phyloP scores from a whole-genome alignment of 2,329 filamentous ascomycete species.

The Aureobasidium mangrovei region DNA sequence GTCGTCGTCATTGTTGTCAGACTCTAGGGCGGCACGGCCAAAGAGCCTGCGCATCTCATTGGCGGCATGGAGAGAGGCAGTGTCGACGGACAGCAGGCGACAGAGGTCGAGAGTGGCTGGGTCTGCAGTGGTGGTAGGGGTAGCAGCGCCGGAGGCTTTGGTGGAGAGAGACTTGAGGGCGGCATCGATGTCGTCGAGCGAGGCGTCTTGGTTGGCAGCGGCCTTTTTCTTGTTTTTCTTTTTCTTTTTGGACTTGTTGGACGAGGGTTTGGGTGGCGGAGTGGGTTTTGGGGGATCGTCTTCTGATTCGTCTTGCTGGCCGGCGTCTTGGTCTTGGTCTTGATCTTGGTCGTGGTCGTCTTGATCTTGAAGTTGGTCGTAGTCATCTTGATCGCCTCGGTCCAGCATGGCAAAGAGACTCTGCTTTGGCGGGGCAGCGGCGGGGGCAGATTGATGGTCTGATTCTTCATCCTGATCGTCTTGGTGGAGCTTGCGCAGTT shows the following conservation, averaged over 20 bases:
- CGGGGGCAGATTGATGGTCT: slow-evolving; percentile 21
- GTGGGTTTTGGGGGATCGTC: slow-evolving; percentile 19
- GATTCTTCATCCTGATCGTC: slow-evolving; percentile 29
- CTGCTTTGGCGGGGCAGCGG: slow-evolving; percentile 24
- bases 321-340: slow-evolving; percentile 27
- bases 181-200: slow-evolving; percentile 57
- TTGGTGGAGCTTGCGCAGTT: slow-evolving; percentile 32
- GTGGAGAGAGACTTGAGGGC: slow-evolving; percentile 51
- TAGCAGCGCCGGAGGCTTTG: slow-evolving; percentile 20
- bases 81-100: slow-evolving; percentile 52
- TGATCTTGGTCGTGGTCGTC: slow-evolving; percentile 32
- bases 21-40: slow-evolving; percentile 55
- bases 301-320: slow-evolving; percentile 28
- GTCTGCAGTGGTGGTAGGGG: slow-evolving; percentile 20
- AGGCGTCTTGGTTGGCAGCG: slow-evolving; percentile 20
- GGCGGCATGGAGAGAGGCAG: slow-evolving; percentile 68
- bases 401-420: slow-evolving; percentile 41
- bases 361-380: slow-evolving; percentile 30
- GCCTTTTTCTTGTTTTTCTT: slow-evolving; percentile 56
- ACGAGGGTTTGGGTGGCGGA: slow-evolving; percentile 2
- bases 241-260: slow-evolving; percentile 30
- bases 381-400: slow-evolving; percentile 31
- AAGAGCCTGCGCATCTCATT: slow-evolving; percentile 85
- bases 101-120: slow-evolving; percentile 41
- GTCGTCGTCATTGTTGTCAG: slow-evolving; percentile 44